Conservation (phyloP, 768 basidiomycete genomes). For the Hygrocybe coccinea region DNA sequence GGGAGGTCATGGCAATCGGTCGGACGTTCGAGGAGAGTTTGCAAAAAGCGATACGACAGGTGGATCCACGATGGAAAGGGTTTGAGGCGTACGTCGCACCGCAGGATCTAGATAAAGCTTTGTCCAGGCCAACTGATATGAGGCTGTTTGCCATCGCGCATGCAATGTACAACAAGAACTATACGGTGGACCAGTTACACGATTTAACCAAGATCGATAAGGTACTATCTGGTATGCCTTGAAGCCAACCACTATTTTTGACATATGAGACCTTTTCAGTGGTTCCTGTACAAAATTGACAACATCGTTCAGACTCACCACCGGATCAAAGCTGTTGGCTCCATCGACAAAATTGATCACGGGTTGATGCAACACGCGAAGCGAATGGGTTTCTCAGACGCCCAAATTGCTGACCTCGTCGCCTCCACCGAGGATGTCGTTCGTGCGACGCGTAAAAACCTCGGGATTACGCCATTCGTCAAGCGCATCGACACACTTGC, state of each 20-base stretch:
- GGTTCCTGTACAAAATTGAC: constrained; percentile 99
- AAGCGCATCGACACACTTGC: constrained; percentile 99
- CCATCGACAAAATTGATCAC: constrained; percentile 62
- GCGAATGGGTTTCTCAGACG: constrained; percentile 91
- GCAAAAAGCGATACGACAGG: constrained; percentile 97
- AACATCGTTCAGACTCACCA: constrained; percentile 92
- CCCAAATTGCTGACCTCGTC: constrained; percentile 83
- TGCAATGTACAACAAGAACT: constrained; percentile 92
- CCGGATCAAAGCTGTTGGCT: constrained; percentile 62
- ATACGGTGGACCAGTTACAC: constrained; percentile 85
- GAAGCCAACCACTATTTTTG: not conserved
- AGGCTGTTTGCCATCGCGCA: constrained; percentile 95
- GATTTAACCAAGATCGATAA: constrained; percentile 98
- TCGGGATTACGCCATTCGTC: constrained; percentile 91
- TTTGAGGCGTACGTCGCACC: constrained; percentile 93
- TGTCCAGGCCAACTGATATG: constrained; percentile 88
- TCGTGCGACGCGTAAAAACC: constrained; percentile 79
- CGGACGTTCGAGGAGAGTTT: constrained; percentile 98
- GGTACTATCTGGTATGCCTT: constrained; percentile 34
- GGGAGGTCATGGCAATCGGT: constrained; percentile 99
- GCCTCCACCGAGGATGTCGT: constrained; percentile 69
- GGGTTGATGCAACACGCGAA: constrained; percentile 86
- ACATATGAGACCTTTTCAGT: constrained; percentile 42
- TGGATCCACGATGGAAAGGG: constrained; percentile 94
- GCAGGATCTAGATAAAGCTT: constrained; percentile 75